Base-by-base conservation (phyloP, 108 stramenopile genomes). In the Conticribra guillardii region DNA sequence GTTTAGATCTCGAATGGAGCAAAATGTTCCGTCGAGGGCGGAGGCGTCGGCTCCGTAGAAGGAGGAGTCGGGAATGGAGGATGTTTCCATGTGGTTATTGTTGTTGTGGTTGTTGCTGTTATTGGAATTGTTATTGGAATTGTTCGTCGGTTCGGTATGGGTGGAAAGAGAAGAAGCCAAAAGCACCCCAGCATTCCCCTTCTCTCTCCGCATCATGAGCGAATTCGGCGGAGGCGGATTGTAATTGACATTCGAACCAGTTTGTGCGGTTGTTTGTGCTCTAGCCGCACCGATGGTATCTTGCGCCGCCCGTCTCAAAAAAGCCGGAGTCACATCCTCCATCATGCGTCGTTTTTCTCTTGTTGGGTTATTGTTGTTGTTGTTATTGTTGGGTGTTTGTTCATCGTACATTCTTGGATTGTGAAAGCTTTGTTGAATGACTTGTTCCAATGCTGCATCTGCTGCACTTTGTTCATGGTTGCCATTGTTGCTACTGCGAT, bases 11-110 rank as follows among this genome's bases (percentile, higher is more conserved):
- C 78, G 58, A 30, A 79, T 79, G 2, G 78, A 79, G 8, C 71
- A 69, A 62, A 79, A 79, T 26, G 78, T 79, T 11, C 64, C 58
- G 47, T 79, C 70, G 19, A 79, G 56, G 2, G 69, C 78, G 4
- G 70, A 67, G n/a, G 78, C 78, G 31, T 79, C 70, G 11, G 78
- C 78, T 48, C 78, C 78, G 14, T 59, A 64, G 56, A 79, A 79
- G 15, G 78, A 79, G 4, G 61, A 41, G 30, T 73, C 63, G 17
- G 60, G 51, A 26, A 32, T 44, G 57, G 18, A 34, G 57, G 18
- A 34, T 28, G 54, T 22, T 14, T 53, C 29, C 22, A 21, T 19
- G 37, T 33, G 23, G 28, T 37, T n/a, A 19, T 45, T 34, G 61
- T 49, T 33, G 60, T 33, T 15, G 22, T 18, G 32, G 4, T 53